Evolutionary conservation across 495 filamentous ascomycete species (phyloP).

Genomic region (Aspergillus bridgeri): DNA sequence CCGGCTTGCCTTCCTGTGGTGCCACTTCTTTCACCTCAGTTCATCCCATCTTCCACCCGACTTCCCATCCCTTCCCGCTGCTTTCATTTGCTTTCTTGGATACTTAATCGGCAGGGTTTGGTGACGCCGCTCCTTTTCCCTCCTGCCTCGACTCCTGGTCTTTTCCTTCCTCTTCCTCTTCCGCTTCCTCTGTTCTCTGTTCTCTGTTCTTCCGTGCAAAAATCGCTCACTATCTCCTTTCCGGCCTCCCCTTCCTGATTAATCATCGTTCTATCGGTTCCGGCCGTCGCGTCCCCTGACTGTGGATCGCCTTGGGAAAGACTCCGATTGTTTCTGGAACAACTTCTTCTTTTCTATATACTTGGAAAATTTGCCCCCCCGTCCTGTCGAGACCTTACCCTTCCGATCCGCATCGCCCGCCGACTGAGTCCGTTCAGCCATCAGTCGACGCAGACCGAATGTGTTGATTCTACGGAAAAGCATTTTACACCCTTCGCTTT

Average conservation of each 20-base stretch:
- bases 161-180: not conserved
- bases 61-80: not conserved
- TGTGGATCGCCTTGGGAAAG: conserved; percentile 3
- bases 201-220: too few species aligned
- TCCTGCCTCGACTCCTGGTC: not conserved
- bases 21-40: conserved; percentile 9
- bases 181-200: not conserved
- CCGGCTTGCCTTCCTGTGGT: conserved; percentile 5
- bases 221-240: not conserved
- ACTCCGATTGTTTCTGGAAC: conserved; percentile 1
- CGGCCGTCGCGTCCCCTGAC: not conserved
- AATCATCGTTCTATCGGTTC: not conserved
- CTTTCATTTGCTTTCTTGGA: not conserved
- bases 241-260: not conserved
- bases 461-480: conserved; percentile 1
- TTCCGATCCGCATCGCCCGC: not conserved
- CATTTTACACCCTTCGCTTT: not conserved
- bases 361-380: not conserved
- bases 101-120: not conserved
- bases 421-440: not conserved
- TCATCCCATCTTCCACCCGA: not conserved
- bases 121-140: not conserved
- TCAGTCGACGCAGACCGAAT: conserved; percentile 10
- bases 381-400: not conserved
- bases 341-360: not conserved